Percentiles rank a stretch among this genome's conserved stretches.
phyloP scores from a whole-genome alignment of 805 yeast species.

The Candida bentonensis region DNA sequence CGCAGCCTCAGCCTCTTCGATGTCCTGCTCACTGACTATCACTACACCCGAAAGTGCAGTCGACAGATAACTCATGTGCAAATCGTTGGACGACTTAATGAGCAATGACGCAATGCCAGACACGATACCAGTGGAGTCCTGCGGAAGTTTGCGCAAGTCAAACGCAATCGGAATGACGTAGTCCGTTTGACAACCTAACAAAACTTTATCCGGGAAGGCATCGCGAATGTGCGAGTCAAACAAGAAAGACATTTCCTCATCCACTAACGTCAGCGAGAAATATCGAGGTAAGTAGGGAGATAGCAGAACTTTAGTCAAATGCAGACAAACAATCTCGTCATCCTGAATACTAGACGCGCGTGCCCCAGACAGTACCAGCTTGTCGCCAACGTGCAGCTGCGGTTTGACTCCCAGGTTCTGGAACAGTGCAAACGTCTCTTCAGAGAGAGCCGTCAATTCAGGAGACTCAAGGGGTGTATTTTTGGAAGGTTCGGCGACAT shows the following conservation, averaged over 20 bases:
- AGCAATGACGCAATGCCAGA: conserved; percentile 47
- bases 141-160: conserved; percentile 38
- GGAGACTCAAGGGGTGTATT: conserved; percentile 3
- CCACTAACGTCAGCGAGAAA: conserved; percentile 19
- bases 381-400: conserved; percentile 24
- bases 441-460: background rate
- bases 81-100: conserved; percentile 18
- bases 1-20: conserved; percentile 10
- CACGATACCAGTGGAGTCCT: conserved; percentile 51
- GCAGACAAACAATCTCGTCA: conserved; percentile 19
- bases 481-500: conserved; percentile 15
- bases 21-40: conserved; percentile 40
- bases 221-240: conserved; percentile 11
- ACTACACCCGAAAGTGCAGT: conserved; percentile 48
- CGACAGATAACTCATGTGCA: conserved; percentile 45
- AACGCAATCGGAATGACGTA: conserved; percentile 41
- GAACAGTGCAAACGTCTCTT: conserved; percentile 6
- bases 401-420: conserved; percentile 29
- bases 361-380: conserved; percentile 44
- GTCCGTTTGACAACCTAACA: conserved; percentile 46
- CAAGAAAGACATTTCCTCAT: conserved; percentile 19
- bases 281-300: conserved; percentile 18
- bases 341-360: conserved; percentile 33
- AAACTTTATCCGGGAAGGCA: conserved; percentile 33
- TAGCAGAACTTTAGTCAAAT: conserved; percentile 27